These are phyloP conservation scores for Leccinum boreale DNA, from an alignment of 768 basidiomycete genomes.

Conservation along the genomic window DNA sequence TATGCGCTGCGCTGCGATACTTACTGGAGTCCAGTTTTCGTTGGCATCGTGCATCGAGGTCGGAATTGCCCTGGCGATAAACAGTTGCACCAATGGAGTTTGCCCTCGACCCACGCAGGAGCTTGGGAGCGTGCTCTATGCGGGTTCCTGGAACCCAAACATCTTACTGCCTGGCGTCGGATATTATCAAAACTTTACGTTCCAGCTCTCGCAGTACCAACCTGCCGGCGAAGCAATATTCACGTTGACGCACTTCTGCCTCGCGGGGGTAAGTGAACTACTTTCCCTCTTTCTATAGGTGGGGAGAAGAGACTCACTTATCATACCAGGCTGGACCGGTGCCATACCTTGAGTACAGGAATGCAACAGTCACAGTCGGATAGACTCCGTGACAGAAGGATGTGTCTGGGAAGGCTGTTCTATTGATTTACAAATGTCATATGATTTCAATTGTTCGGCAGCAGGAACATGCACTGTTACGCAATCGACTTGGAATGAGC, in stretches of 20 bases:
- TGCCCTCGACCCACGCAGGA: constrained; percentile 14
- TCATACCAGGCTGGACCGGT: constrained; percentile 11
- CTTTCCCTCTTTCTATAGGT: neutral
- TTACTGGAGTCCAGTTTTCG: constrained; percentile 10
- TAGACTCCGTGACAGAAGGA: neutral
- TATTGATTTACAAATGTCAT: neutral
- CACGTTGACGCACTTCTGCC: constrained; percentile 15
- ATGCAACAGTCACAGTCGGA: constrained; percentile 16
- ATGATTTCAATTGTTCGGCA: neutral
- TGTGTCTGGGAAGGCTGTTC: neutral
- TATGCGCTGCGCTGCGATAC: neutral
- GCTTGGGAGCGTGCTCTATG: constrained; percentile 19
- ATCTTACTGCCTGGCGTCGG: constrained; percentile 1
- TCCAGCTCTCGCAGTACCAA: constrained; percentile 10
- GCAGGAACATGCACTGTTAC: neutral
- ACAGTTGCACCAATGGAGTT: constrained; percentile 12
- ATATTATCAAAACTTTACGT: constrained; percentile 22
- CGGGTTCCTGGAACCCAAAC: constrained; percentile 16
- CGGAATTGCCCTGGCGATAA: constrained; percentile 19
- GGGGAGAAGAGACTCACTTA: neutral
- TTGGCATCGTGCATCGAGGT: constrained; percentile 17
- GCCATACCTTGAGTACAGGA: constrained; percentile 21
- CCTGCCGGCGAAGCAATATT: constrained; percentile 15
- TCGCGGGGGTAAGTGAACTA: constrained; percentile 10
- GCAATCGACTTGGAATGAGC: neutral